phyloP scores from a whole-genome alignment of 208 protist genomes.

The Acanthamoeba lugdunensis region DNA sequence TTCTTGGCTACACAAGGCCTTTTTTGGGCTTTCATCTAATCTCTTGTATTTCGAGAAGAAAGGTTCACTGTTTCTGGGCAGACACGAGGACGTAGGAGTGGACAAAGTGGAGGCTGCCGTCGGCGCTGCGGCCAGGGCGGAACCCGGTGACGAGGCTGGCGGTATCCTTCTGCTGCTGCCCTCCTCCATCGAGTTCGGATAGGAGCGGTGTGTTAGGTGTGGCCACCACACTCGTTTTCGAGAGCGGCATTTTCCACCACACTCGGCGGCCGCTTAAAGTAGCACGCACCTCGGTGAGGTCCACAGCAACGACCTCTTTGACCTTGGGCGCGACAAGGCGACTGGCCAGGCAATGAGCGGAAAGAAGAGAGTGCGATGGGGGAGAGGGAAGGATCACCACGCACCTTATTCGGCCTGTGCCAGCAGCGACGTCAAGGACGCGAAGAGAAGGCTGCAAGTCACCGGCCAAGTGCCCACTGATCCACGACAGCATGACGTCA shows the following conservation, averaged over 20 bases:
- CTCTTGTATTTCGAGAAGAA: too few relatives aligned
- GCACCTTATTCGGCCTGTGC: neutral
- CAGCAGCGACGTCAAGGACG: neutral
- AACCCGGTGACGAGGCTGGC: neutral
- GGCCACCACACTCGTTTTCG: too few relatives aligned
- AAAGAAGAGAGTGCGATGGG: neutral
- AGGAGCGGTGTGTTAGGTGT: too few relatives aligned
- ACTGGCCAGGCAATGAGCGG: neutral
- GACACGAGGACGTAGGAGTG: neutral
- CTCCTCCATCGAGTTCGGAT: too few relatives aligned
- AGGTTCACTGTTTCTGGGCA: neutral
- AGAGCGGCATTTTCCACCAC: neutral
- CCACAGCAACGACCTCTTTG: neutral
- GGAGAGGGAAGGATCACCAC: neutral
- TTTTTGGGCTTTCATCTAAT: too few relatives aligned
- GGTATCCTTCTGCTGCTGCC: neutral
- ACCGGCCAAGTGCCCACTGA: neutral
- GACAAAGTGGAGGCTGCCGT: neutral
- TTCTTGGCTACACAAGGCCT: too few relatives aligned
- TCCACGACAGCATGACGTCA: neutral
- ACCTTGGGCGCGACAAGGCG: neutral
- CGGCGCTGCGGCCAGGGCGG: neutral
- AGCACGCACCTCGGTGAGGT: neutral
- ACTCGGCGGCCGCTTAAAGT: too few relatives aligned
- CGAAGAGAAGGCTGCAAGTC: neutral